Base-by-base conservation (phyloP, 805 yeast genomes). In the Kodamaea kakaduensis region DNA sequence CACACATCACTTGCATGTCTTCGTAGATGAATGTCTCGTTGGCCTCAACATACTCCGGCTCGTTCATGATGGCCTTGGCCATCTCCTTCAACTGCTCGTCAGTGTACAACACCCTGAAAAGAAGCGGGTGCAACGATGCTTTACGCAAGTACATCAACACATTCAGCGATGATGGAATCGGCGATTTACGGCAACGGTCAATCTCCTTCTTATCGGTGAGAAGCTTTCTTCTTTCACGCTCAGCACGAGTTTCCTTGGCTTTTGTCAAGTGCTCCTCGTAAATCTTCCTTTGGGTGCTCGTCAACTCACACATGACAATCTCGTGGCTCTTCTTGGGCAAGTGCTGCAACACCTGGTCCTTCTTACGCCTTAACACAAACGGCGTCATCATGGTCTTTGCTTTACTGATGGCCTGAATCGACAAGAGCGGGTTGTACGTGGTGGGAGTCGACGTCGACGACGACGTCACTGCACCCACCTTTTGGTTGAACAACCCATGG, bases 361-460 rank as follows among this genome's bases (percentile, higher is more conserved):
- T 93, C 54, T 81, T 82, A 56, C 99, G 78, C 59, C 99, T 75
- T 50, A 93, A 66, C 6, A 93, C 90, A 64, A 93, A 93, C 3
- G 99, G 99, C 2, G 94, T 84, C 97, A 93, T 90, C 97, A 93
- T 90, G 4, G 93, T 83, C 56, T 86, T 87, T 3, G 99, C 99
- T 53, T 88, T 84, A 21, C 79, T 73, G 43, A 93, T 88, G 0
- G 98, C 94, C 61, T 90, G 95, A 46, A 82, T 84, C 0, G 97
- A 86, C 25, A 93, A 64, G 27, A 93, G 68, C 2, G 96, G 96
- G 47, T 85, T 84, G 52, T 75, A 82, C 36, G 64, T 67, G 13
- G 64, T 61, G 27, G 73, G 71, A 9, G 52, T 42, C 25, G 71
- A 70, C 9, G 52, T 41, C 8, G 35, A 29, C 43, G 48, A 51